Base-by-base conservation (phyloP, 2,329 filamentous ascomycete genomes). In the Sclerotiophoma versabilis region DNA sequence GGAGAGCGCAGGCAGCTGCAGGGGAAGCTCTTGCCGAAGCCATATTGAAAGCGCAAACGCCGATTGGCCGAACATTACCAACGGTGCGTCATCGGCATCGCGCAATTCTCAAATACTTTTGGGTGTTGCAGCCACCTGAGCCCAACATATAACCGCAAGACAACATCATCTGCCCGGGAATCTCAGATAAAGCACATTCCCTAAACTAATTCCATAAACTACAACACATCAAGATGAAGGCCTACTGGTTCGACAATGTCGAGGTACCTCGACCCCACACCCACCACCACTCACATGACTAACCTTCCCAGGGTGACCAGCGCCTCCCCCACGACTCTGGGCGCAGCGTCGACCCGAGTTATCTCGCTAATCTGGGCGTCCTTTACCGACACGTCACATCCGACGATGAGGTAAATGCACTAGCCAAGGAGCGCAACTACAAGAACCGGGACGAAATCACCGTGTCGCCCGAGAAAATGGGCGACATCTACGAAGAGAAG, bases 381-480 rank as follows among this genome's bases (percentile, higher is more conserved):
- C 77, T 91, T 37, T 95, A 96, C 82, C 87, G 86, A 74, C 81
- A 84, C 71, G 85, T 90, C 65, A 85, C 27, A 72, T 93, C 42
- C 77, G 81, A 26, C 81, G 54, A 43, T n/a, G 58, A 81, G 22
- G 92, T 98, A 33, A 83, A 98, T 74, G 74, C 79, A 36, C 84
- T 99, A 37, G 93, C 95, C 2, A 65, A 76, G 3, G 80, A 89
- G 62, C 89, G 93, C 56, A 83, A 85, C 66, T 98, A 99, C 83
- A 93, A 90, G 80, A 97, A 98, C 81, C 90, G 93, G 52, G 95
- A 99, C 79, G 88, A 96, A 78, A 90, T 98, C 74, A 90, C 85
- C 56, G 91, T 99, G 19, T 96, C 91, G 7, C 93, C 93, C 0
- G 81, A 87, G 60, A 89, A 87, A 60, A 92, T 98, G 88, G 92